Conservation (phyloP, 2,329 filamentous ascomycete genomes). For the Cercospora sesami region DNA sequence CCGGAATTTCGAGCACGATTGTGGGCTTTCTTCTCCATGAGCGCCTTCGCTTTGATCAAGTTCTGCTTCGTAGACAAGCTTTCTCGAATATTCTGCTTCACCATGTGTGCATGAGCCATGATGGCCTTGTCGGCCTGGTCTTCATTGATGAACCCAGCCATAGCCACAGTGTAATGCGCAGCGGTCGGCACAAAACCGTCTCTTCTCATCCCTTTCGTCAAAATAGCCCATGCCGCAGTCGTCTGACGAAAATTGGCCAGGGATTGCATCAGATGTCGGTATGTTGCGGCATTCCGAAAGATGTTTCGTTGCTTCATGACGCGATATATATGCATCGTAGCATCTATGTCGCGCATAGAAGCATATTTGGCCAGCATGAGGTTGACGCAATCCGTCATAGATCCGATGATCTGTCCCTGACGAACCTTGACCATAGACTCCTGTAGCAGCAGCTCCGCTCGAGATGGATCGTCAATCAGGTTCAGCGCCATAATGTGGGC, state of each 20-base stretch:
- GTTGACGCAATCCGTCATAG: conserved; percentile 73
- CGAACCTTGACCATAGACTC: conserved; percentile 49
- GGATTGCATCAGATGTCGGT: conserved; percentile 61
- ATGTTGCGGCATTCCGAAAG: conserved; percentile 58
- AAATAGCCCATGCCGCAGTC: conserved; percentile 56
- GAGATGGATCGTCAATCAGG: conserved; percentile 49
- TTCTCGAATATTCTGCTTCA: conserved; percentile 39
- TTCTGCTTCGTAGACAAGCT: conserved; percentile 33
- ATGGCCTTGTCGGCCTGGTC: conserved; percentile 50
- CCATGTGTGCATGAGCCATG: conserved; percentile 51
- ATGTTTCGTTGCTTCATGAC: conserved; percentile 57
- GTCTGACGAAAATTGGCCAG: conserved; percentile 56
- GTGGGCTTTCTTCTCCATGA: background rate
- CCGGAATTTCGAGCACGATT: background rate
- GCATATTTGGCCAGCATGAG: conserved; percentile 70
- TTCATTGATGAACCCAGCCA: conserved; percentile 51
- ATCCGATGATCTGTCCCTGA: conserved; percentile 51
- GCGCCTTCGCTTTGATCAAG: conserved; percentile 8
- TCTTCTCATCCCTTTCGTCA: conserved; percentile 52
- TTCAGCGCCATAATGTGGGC: conserved; percentile 64
- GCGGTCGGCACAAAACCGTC: conserved; percentile 47
- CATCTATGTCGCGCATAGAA: conserved; percentile 58
- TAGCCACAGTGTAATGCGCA: conserved; percentile 57
- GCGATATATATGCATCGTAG: conserved; percentile 55
- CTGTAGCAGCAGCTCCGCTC: conserved; percentile 55